Conservation (phyloP, 23 red algal species). For the Gracilaria caudata region DNA sequence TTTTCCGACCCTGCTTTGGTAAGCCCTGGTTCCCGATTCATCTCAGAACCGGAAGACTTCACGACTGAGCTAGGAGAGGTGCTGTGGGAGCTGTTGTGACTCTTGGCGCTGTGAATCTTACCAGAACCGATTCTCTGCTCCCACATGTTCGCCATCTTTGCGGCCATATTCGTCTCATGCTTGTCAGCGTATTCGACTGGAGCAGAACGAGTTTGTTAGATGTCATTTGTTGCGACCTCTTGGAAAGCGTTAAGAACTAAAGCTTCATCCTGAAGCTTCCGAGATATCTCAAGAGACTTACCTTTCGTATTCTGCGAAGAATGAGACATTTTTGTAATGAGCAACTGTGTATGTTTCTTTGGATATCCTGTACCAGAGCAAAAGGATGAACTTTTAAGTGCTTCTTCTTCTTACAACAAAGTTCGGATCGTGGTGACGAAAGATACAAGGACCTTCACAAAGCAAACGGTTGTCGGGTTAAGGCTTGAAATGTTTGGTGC, state of each 20-base stretch:
- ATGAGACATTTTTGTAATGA: slow-evolving; percentile 10
- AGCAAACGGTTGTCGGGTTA: background rate
- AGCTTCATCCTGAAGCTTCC: background rate
- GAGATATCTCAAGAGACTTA: background rate
- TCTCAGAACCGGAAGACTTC: slow-evolving; percentile 37
- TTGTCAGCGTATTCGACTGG: slow-evolving; percentile 39
- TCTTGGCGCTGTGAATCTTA: background rate
- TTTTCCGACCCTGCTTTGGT: background rate
- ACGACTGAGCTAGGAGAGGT: slow-evolving; percentile 22
- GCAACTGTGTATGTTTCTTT: background rate
- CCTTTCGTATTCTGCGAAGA: slow-evolving; percentile 39
- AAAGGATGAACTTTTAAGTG: no score
- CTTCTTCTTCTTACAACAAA: no score
- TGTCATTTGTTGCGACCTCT: background rate
- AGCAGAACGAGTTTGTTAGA: slow-evolving; percentile 19
- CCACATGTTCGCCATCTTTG: slow-evolving; percentile 59
- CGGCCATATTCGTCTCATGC: slow-evolving; percentile 24
- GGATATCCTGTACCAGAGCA: background rate
- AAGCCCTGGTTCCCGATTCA: slow-evolving; percentile 1
- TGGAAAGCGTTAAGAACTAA: background rate
- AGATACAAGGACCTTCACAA: background rate
- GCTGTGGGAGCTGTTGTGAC: background rate
- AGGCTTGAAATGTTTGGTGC: background rate
- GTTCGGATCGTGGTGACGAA: no score
- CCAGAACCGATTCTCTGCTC: slow-evolving; percentile 38